Percentiles rank a stretch among this genome's conserved stretches.
Conservation (phyloP, 1,284 basidiomycete genomes). For the Cryptococcus sp. region DNA sequence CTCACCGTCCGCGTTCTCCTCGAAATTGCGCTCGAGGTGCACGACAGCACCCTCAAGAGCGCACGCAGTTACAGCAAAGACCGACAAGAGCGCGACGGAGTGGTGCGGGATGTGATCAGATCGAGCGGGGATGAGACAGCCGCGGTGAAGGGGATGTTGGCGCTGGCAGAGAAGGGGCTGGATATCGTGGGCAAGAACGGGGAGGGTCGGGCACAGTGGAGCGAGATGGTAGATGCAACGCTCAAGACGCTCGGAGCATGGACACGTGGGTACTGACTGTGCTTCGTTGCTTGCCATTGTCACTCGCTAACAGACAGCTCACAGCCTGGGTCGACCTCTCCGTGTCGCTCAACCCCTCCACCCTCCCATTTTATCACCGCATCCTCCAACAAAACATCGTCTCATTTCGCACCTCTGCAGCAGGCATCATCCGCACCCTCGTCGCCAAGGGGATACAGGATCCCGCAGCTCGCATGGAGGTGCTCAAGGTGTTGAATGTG, state of each 20-base stretch:
- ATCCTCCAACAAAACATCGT: slow-evolving; percentile 78
- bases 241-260: slow-evolving; percentile 89
- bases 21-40: slow-evolving; percentile 88
- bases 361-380: slow-evolving; percentile 79
- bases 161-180: slow-evolving; percentile 72
- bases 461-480: slow-evolving; percentile 80
- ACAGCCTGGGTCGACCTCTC: slow-evolving; percentile 98
- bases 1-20: slow-evolving; percentile 82
- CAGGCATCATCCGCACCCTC: slow-evolving; percentile 74
- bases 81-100: slow-evolving; percentile 73
- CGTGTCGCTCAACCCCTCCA: slow-evolving; percentile 85
- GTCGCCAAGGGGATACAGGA: slow-evolving; percentile 91
- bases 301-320: not conserved
- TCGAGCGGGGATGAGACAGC: slow-evolving; percentile 74
- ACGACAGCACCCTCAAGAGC: slow-evolving; percentile 82
- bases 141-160: slow-evolving; percentile 84
- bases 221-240: slow-evolving; percentile 83
- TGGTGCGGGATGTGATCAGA: slow-evolving; percentile 83
- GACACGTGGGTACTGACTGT: slow-evolving; percentile 65
- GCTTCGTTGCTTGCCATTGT: not conserved
- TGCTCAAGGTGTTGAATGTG: slow-evolving; percentile 85
- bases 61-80: slow-evolving; percentile 67
- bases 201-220: slow-evolving; percentile 58
- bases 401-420: slow-evolving; percentile 73
- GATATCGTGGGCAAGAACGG: slow-evolving; percentile 53